Evolutionary conservation across 2,329 filamentous ascomycete genomes (phyloP).

Genomic region (Cercospora citrullina): DNA sequence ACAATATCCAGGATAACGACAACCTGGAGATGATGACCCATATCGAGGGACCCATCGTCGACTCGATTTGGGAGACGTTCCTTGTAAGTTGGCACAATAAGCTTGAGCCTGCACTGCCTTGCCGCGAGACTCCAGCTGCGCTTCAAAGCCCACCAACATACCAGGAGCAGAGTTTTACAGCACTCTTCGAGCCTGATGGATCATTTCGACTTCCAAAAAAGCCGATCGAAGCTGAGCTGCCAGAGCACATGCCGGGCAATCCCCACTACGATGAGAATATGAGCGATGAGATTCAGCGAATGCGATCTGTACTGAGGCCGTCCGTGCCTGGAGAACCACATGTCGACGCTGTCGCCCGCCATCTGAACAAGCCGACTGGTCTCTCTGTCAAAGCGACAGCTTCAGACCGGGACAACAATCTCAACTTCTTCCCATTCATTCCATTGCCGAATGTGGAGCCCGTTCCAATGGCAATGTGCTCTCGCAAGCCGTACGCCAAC

Average conservation of each 20-base stretch:
- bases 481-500: conserved; percentile 65
- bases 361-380: conserved; percentile 54
- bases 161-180: conserved; percentile 35
- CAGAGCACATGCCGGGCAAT: conserved; percentile 59
- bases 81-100: conserved; percentile 69
- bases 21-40: conserved; percentile 78
- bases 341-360: conserved; percentile 61
- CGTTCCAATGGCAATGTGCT: conserved; percentile 45
- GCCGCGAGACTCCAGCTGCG: conserved; percentile 53
- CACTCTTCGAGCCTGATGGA: conserved; percentile 37
- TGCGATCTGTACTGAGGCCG: conserved; percentile 59
- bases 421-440: conserved; percentile 57
- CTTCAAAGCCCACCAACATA: conserved; percentile 39
- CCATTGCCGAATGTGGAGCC: conserved; percentile 43
- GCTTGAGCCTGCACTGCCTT: conserved; percentile 61
- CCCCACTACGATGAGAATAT: conserved; percentile 66
- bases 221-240: conserved; percentile 40
- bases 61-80: conserved; percentile 72
- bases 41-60: conserved; percentile 73
- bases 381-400: conserved; percentile 44
- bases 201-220: conserved; percentile 31
- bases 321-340: conserved; percentile 51
- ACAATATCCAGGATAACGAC: conserved; percentile 72
- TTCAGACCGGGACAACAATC: conserved; percentile 41
- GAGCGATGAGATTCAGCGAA: conserved; percentile 60